Percentiles rank a stretch among this genome's conserved stretches.
phyloP scores from a whole-genome alignment of 495 filamentous ascomycete species.

The Sabuloglossum arenarium region DNA sequence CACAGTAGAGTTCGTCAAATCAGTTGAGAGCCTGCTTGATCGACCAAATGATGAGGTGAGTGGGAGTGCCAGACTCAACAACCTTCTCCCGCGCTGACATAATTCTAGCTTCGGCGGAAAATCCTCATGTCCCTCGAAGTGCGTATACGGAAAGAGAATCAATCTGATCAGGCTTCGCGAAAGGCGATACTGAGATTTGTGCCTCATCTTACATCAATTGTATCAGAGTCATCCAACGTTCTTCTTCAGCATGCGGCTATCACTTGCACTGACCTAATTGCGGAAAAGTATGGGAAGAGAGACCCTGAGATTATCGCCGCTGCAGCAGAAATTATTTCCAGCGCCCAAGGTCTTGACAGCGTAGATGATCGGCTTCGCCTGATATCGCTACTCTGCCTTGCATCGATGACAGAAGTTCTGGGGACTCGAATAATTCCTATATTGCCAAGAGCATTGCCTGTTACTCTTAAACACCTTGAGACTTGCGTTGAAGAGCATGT shows the following conservation, averaged over 20 bases:
- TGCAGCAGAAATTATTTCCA: constrained; percentile 55
- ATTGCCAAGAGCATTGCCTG: constrained; percentile 51
- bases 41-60: constrained; percentile 36
- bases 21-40: constrained; percentile 55
- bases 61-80: neutral
- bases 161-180: constrained; percentile 41
- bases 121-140: constrained; percentile 59
- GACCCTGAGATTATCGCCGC: constrained; percentile 40
- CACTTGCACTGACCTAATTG: constrained; percentile 71
- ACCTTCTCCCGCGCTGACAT: neutral
- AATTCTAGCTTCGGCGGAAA: constrained; percentile 37
- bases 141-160: constrained; percentile 46
- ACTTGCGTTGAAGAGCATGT: constrained; percentile 31
- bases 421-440: constrained; percentile 66
- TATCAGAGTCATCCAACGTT: constrained; percentile 46
- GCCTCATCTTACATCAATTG: constrained; percentile 48
- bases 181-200: constrained; percentile 55
- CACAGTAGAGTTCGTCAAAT: constrained; percentile 64
- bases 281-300: constrained; percentile 80
- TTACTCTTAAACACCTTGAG: constrained; percentile 44
- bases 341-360: constrained; percentile 51
- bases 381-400: constrained; percentile 70
- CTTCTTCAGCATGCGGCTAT: constrained; percentile 63
- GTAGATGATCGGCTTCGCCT: constrained; percentile 48
- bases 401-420: constrained; percentile 73